phyloP scores from a whole-genome alignment of 345 rosid species.

The Cardamine chenopodiifolia region DNA sequence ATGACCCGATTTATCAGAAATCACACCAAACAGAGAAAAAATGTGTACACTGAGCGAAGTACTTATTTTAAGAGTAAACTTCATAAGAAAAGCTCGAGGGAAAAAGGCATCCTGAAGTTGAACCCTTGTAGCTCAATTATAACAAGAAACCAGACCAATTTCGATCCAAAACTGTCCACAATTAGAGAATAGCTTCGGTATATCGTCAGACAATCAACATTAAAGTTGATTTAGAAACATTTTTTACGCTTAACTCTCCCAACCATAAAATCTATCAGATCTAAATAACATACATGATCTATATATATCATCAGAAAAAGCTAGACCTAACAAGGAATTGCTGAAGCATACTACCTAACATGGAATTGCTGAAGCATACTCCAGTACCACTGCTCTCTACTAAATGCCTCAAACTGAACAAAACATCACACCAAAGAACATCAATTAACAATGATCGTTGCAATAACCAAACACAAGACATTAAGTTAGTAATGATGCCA shows the following conservation, averaged over 20 bases:
- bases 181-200: background rate
- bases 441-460: background rate
- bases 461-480: background rate
- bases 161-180: background rate
- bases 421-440: background rate
- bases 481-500: background rate
- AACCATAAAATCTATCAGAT: background rate
- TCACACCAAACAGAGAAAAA: too few species aligned
- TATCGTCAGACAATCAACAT: background rate
- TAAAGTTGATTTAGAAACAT: background rate
- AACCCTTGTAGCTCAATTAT: background rate
- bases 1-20: too few species aligned
- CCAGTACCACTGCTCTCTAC: constrained; percentile 13
- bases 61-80: background rate
- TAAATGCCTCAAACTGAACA: background rate
- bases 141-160: background rate
- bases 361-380: background rate
- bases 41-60: background rate
- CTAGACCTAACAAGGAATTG: constrained; percentile 2
- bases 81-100: background rate
- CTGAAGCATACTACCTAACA: background rate
- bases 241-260: background rate
- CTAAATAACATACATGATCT: background rate
- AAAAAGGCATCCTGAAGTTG: too few species aligned
- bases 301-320: background rate